phyloP scores from a whole-genome alignment of 2,329 filamentous ascomycete genomes.

The Rasamsonia emersonii region DNA sequence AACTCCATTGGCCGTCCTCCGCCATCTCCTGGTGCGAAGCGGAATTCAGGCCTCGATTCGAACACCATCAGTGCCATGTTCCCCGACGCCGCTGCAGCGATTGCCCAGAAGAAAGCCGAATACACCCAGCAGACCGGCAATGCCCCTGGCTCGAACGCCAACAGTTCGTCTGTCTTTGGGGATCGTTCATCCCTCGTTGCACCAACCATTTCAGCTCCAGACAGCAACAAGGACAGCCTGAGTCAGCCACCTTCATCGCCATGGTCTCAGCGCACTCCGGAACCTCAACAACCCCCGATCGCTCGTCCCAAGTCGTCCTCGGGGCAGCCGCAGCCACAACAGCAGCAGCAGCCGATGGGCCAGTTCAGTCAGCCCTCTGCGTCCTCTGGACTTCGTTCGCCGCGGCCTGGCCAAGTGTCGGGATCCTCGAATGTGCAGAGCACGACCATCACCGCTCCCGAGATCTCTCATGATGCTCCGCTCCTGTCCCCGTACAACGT shows the following conservation, averaged over 20 bases:
- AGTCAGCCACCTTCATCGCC: slow-evolving; percentile 65
- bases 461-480: slow-evolving; percentile 64
- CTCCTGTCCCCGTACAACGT: slow-evolving; percentile 72
- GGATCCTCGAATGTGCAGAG: slow-evolving; percentile 66
- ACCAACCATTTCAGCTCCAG: slow-evolving; percentile 64
- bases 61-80: slow-evolving; percentile 98
- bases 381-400: slow-evolving; percentile 70
- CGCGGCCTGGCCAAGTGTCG: slow-evolving; percentile 58
- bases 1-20: slow-evolving; percentile 79
- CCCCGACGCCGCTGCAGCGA: slow-evolving; percentile 94
- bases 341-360: slow-evolving; percentile 65
- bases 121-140: slow-evolving; percentile 93
- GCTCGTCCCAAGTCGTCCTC: slow-evolving; percentile 69
- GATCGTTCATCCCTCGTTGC: slow-evolving; percentile 66
- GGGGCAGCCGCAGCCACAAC: slow-evolving; percentile 43
- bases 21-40: slow-evolving; percentile 69
- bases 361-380: slow-evolving; percentile 82
- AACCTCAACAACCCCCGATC: slow-evolving; percentile 43
- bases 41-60: slow-evolving; percentile 87
- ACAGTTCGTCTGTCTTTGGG: slow-evolving; percentile 67
- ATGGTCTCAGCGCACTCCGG: slow-evolving; percentile 57
- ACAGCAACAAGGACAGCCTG: slow-evolving; percentile 51
- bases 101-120: slow-evolving; percentile 95
- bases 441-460: slow-evolving; percentile 67
- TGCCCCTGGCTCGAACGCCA: slow-evolving; percentile 81